Conservation (phyloP, 2,329 filamentous ascomycete genomes). For the Cladosporium sphaerospermum region DNA sequence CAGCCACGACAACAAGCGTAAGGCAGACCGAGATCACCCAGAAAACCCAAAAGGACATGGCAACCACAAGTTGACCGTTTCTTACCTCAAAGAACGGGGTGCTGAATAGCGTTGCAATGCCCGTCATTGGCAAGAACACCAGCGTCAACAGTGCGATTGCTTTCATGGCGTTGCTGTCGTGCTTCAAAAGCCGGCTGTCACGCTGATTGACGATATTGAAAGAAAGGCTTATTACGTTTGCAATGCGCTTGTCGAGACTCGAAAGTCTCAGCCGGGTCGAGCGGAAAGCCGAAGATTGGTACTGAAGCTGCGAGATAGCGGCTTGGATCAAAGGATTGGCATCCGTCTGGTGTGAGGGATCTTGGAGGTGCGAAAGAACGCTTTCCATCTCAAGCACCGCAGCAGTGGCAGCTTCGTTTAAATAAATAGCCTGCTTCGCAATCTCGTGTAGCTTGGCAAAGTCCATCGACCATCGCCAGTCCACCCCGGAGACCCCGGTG, state of each 20-base stretch:
- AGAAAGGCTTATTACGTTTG: slow-evolving; percentile 33
- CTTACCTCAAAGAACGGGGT: slow-evolving; percentile 14
- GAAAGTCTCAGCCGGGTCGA: slow-evolving; percentile 30
- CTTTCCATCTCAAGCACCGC: slow-evolving; percentile 24
- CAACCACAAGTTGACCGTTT: background rate
- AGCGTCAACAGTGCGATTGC: slow-evolving; percentile 35
- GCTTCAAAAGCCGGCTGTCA: slow-evolving; percentile 32
- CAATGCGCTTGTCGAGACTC: slow-evolving; percentile 33
- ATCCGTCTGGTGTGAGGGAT: background rate
- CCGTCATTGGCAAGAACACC: slow-evolving; percentile 31
- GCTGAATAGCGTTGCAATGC: slow-evolving; percentile 12
- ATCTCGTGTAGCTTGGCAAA: slow-evolving; percentile 32
- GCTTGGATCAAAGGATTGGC: slow-evolving; percentile 9
- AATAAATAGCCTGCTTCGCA: slow-evolving; percentile 33
- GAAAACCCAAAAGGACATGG: slow-evolving; percentile 16
- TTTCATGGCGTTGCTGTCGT: slow-evolving; percentile 35
- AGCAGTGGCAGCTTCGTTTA: slow-evolving; percentile 32
- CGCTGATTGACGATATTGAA: slow-evolving; percentile 37
- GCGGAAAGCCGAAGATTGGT: slow-evolving; percentile 29
- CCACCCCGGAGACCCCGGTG: slow-evolving; percentile 17
- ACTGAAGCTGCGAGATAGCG: slow-evolving; percentile 17
- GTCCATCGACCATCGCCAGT: slow-evolving; percentile 19
- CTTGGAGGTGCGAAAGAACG: slow-evolving; percentile 22
- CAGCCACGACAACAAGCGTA: slow-evolving; percentile 5
- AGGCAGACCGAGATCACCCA: slow-evolving; percentile 13